Evolutionary conservation across 1,284 basidiomycete genomes (phyloP).

Genomic region (Anthracocystis walkeri): DNA sequence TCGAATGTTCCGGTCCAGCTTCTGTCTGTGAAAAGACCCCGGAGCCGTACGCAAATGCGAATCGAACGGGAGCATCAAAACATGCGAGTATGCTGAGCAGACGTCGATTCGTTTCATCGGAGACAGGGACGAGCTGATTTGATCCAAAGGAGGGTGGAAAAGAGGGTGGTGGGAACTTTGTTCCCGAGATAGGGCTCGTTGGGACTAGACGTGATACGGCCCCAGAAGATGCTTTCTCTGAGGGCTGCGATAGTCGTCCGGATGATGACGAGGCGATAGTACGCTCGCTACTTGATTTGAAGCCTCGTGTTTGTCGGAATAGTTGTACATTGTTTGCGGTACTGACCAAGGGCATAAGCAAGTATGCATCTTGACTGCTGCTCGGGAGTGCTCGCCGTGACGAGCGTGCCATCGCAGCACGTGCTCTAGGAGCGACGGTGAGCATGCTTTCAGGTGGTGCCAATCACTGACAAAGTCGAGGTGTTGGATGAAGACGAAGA

Average conservation of each 20-base stretch:
- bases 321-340: neutral
- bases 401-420: neutral
- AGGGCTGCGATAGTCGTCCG: conserved; percentile 5
- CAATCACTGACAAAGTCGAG: neutral
- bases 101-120: conserved; percentile 26
- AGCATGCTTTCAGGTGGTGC: neutral
- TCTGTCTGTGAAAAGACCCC: conserved; percentile 90
- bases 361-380: neutral
- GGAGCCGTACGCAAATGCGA: conserved; percentile 94
- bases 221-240: conserved; percentile 9
- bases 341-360: too few species aligned
- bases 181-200: conserved; percentile 19
- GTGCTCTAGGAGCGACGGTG: neutral
- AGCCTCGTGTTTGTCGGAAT: neutral
- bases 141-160: conserved; percentile 59
- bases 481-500: too few species aligned
- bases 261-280: neutral
- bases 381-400: neutral
- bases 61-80: conserved; percentile 84
- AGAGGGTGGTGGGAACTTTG: conserved; percentile 30
- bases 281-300: neutral
- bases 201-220: conserved; percentile 19
- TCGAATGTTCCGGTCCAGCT: conserved; percentile 70
- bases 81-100: conserved; percentile 46
- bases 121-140: conserved; percentile 59